Conservation (phyloP, 2,329 filamentous ascomycete genomes). For the Truncatella angustata region DNA sequence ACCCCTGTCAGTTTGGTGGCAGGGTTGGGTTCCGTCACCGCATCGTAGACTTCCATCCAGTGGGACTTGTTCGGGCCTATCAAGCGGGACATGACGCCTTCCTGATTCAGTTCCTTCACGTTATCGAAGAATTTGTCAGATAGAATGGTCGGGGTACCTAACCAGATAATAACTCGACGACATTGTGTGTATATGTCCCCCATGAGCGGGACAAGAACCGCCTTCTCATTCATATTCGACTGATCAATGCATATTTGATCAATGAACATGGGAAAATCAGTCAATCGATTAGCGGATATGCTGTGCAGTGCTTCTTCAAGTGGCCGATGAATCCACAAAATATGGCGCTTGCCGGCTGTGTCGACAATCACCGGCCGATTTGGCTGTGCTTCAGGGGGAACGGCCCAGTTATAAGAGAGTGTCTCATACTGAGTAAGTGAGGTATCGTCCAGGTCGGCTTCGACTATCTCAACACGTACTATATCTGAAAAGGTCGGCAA, state of each 20-base stretch:
- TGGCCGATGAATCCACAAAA: conserved; percentile 24
- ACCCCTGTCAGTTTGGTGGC: conserved; percentile 15
- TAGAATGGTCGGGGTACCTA: conserved; percentile 11
- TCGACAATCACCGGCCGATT: conserved; percentile 27
- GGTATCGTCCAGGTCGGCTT: conserved; percentile 16
- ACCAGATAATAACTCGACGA: conserved; percentile 14
- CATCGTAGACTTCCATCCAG: conserved; percentile 26
- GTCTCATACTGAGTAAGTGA: conserved; percentile 21
- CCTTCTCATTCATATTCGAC: conserved; percentile 14
- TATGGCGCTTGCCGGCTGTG: conserved; percentile 6
- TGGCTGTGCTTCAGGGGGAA: conserved; percentile 11
- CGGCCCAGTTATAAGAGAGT: conserved; percentile 31
- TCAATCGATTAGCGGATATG: conserved; percentile 16
- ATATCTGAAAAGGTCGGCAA: conserved; percentile 19
- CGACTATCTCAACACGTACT: conserved; percentile 25
- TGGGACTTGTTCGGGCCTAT: conserved; percentile 20
- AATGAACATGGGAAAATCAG: conserved; percentile 13
- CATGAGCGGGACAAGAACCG: conserved; percentile 18
- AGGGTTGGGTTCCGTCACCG: conserved; percentile 23
- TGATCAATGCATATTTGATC: conserved; percentile 24
- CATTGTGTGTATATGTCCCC: conserved; percentile 16
- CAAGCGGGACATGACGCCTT: conserved; percentile 14
- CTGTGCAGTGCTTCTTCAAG: conserved; percentile 27
- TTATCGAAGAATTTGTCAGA: conserved; percentile 12
- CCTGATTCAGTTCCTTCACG: conserved; percentile 9